phyloP scores from a whole-genome alignment of 2,329 filamentous ascomycete species.

The Fusarium nygamai region DNA sequence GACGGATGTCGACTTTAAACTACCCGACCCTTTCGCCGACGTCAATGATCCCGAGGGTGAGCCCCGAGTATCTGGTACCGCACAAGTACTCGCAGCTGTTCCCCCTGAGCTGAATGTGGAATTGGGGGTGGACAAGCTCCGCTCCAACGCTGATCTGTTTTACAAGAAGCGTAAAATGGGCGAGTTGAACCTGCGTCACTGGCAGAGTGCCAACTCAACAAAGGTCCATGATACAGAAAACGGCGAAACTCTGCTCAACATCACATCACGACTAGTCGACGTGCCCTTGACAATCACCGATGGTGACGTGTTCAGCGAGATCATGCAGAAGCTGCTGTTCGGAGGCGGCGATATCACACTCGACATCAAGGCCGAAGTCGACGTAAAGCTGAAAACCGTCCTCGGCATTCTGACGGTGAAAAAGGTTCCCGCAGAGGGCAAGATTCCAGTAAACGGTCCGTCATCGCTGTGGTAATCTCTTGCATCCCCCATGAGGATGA shows the following conservation, averaged over 20 bases:
- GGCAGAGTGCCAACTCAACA: constrained; percentile 88
- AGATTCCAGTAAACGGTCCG: constrained; percentile 94
- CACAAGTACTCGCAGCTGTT: constrained; percentile 80
- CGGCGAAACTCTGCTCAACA: constrained; percentile 71
- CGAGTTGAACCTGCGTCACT: constrained; percentile 79
- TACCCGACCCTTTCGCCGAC: constrained; percentile 83
- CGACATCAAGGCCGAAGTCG: constrained; percentile 80
- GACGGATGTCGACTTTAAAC: constrained; percentile 82
- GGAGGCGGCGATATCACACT: constrained; percentile 75
- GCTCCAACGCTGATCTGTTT: constrained; percentile 81
- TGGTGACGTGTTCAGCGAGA: constrained; percentile 78
- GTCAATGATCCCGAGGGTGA: constrained; percentile 77
- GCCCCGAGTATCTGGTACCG: constrained; percentile 83
- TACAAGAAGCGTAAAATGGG: constrained; percentile 84
- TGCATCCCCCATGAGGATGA: constrained; percentile 42
- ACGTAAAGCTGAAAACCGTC: constrained; percentile 83
- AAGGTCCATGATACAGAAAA: constrained; percentile 65
- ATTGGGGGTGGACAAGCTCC: constrained; percentile 79
- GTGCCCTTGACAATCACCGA: constrained; percentile 87
- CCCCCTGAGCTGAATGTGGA: constrained; percentile 90
- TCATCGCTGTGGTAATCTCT: constrained; percentile 61
- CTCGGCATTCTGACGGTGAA: constrained; percentile 84
- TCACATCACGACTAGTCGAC: constrained; percentile 79
- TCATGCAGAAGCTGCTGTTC: constrained; percentile 85
- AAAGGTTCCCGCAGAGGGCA: constrained; percentile 85